Conservation (phyloP, 805 yeast genomes). For the Ogataea trehaloabstinens region DNA sequence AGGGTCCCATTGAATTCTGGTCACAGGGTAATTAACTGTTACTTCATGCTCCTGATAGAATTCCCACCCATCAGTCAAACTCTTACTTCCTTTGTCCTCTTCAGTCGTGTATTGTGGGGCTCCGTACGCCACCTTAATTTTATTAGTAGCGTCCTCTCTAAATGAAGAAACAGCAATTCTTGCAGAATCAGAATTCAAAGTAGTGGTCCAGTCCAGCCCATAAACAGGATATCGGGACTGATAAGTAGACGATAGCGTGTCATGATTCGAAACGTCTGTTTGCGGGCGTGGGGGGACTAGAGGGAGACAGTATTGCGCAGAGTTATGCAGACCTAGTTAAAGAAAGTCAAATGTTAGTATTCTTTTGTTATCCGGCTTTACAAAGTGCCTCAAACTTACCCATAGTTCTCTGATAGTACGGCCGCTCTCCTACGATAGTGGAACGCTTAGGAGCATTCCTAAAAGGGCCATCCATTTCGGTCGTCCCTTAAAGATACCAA, state of each 20-base stretch:
- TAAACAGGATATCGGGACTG: constrained; percentile 51
- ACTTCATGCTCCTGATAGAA: constrained; percentile 51
- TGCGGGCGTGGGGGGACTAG: constrained; percentile 6
- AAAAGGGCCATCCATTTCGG: constrained; percentile 10
- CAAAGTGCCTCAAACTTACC: constrained; percentile 14
- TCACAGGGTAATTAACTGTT: constrained; percentile 63
- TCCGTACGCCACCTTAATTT: constrained; percentile 51
- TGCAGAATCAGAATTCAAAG: constrained; percentile 37
- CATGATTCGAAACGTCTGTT: constrained; percentile 7
- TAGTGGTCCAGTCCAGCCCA: constrained; percentile 50
- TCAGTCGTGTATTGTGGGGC: constrained; percentile 18
- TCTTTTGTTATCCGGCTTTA: too few species aligned
- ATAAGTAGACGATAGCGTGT: constrained; percentile 38
- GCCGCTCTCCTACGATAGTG: constrained; percentile 29
- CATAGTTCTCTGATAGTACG: constrained; percentile 19
- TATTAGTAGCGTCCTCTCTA: constrained; percentile 73
- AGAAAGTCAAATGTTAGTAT: too few species aligned
- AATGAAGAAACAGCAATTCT: constrained; percentile 70
- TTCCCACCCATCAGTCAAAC: constrained; percentile 33
- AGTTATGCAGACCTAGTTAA: too few species aligned
- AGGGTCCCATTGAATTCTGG: constrained; percentile 74
- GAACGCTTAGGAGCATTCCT: constrained; percentile 22
- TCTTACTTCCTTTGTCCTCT: constrained; percentile 22
- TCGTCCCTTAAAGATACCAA: too few species aligned
- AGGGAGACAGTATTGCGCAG: constrained; percentile 3